These are phyloP conservation scores for Emmonsia crescens DNA, from an alignment of 2,329 filamentous ascomycete genomes.

Conservation along the genomic window DNA sequence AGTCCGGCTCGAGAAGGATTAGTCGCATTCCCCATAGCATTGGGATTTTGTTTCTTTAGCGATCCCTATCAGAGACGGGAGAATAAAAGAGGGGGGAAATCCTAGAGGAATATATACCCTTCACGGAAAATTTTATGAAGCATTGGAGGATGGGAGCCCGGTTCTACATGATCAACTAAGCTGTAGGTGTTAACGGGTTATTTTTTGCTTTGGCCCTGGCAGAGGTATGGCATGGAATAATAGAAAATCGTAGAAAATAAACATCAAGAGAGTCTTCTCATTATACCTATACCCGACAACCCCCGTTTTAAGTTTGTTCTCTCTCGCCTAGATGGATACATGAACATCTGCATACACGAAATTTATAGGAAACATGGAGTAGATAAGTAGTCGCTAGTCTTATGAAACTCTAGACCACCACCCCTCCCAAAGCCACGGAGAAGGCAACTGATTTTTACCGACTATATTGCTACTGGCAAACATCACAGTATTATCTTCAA, in stretches of 20 bases:
- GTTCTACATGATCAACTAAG: not conserved
- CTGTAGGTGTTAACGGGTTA: not conserved
- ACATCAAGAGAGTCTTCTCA: not conserved
- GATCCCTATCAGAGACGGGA: not conserved
- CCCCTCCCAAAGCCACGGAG: no score
- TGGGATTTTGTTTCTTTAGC: not conserved
- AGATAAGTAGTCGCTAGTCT: not conserved
- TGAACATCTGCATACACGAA: not conserved
- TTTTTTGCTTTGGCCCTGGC: not conserved
- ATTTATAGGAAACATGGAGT: not conserved
- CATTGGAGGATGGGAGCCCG: not conserved
- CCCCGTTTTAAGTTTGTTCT: not conserved
- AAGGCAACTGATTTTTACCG: no score
- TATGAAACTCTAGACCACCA: not conserved
- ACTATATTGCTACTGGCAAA: not conserved
- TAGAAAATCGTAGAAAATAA: not conserved
- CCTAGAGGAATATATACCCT: not conserved
- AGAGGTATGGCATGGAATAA: not conserved
- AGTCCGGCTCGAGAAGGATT: slow-evolving; percentile 78
- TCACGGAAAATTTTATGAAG: not conserved
- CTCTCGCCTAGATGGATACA: not conserved
- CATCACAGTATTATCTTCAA: not conserved
- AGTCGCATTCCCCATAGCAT: slow-evolving; percentile 20
- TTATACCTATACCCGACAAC: not conserved
- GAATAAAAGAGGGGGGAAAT: not conserved